Percentiles rank a stretch among this genome's conserved stretches.
These are phyloP conservation scores for Bisporella sp. DNA, from an alignment of 2,329 filamentous ascomycete species.

Conservation along the genomic window DNA sequence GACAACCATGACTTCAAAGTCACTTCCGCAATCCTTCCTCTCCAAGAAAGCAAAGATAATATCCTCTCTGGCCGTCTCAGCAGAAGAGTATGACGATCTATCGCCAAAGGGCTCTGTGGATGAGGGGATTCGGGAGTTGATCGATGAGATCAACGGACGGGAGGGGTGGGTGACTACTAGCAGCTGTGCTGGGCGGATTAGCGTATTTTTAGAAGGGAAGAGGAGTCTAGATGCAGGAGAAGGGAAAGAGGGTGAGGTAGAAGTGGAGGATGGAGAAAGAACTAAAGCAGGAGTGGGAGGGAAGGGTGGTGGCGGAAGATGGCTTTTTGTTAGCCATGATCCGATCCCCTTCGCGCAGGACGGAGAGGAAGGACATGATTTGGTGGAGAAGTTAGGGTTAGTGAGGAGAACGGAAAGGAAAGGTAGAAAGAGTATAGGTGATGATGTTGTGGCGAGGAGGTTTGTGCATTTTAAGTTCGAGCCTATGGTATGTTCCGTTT, in stretches of 20 bases:
- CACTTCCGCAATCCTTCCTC: conserved; percentile 36
- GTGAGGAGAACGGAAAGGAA: conserved; percentile 21
- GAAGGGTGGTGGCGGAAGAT: conserved; percentile 76
- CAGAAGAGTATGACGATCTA: conserved; percentile 68
- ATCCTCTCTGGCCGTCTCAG: conserved; percentile 58
- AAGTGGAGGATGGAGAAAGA: conserved; percentile 12
- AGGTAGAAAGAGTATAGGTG: conserved; percentile 1
- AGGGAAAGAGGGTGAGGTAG: conserved; percentile 3
- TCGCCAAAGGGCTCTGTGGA: conserved; percentile 89
- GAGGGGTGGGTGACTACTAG: conserved; percentile 83
- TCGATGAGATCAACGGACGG: conserved; percentile 68
- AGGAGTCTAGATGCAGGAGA: conserved; percentile 29
- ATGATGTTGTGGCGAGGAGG: conserved; percentile 25
- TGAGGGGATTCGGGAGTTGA: conserved; percentile 66
- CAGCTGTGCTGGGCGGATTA: conserved; percentile 82
- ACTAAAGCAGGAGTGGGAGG: conserved; percentile 61
- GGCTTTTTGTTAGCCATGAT: conserved; percentile 86
- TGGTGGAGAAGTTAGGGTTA: conserved; percentile 34
- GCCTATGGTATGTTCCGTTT: conserved; percentile 64
- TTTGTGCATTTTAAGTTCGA: conserved; percentile 87
- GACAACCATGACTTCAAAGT: neutral
- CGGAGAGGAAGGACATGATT: conserved; percentile 18
- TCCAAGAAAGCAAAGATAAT: conserved; percentile 69
- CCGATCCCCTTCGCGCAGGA: conserved; percentile 38
- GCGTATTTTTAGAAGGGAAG: conserved; percentile 78